Conservation (phyloP, 306 rosid genomes). For the Carpinus viminea region DNA sequence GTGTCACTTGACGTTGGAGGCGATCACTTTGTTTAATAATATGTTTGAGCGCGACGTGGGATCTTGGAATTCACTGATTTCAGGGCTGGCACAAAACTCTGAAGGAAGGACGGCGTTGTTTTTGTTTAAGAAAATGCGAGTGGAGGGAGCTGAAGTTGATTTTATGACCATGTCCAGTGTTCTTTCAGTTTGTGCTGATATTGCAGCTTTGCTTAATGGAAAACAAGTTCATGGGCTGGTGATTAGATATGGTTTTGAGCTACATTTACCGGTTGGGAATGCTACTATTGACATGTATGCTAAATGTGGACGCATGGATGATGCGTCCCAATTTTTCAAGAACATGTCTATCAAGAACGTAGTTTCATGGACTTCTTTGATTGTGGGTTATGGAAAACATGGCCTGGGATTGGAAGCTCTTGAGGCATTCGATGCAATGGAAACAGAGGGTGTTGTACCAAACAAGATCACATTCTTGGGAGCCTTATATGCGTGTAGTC, state of each 20-base stretch:
- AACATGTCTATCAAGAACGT: slow-evolving; percentile 26
- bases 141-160: slow-evolving; percentile 32
- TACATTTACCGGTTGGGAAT: slow-evolving; percentile 29
- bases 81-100: slow-evolving; percentile 24
- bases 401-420: slow-evolving; percentile 35
- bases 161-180: slow-evolving; percentile 34
- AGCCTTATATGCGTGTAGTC: slow-evolving; percentile 38
- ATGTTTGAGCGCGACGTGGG: slow-evolving; percentile 27
- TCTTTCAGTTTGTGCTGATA: slow-evolving; percentile 36
- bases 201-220: slow-evolving; percentile 25
- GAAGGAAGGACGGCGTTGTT: slow-evolving; percentile 28
- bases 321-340: slow-evolving; percentile 26
- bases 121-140: slow-evolving; percentile 31
- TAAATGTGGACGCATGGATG: slow-evolving; percentile 34
- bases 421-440: slow-evolving; percentile 30
- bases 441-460: slow-evolving; percentile 29
- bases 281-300: slow-evolving; percentile 37
- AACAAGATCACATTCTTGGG: slow-evolving; percentile 37
- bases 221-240: slow-evolving; percentile 27
- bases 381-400: slow-evolving; percentile 27
- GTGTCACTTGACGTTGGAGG: slow-evolving; percentile 15
- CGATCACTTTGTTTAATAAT: slow-evolving; percentile 21
- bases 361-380: slow-evolving; percentile 40
- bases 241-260: slow-evolving; percentile 26
- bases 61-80: slow-evolving; percentile 41